Percentiles rank a stretch among this genome's conserved stretches.
phyloP scores from a whole-genome alignment of 2,329 filamentous ascomycete genomes.

The Colletotrichum sp. region DNA sequence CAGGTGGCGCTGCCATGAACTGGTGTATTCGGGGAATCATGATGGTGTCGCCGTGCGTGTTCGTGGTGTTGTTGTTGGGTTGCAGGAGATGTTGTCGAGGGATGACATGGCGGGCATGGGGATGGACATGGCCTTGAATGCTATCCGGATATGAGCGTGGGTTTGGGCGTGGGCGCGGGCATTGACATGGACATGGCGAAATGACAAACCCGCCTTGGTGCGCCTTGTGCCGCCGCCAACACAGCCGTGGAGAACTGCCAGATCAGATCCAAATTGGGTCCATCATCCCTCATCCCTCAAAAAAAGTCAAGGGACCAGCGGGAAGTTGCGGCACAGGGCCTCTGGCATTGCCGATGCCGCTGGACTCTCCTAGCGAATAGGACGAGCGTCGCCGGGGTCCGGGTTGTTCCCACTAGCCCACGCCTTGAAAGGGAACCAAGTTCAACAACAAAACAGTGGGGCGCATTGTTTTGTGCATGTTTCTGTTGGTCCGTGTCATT shows the following conservation, averaged over 20 bases:
- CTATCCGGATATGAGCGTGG: background rate
- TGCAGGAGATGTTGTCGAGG: background rate
- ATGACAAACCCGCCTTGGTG: background rate
- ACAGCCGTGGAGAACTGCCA: background rate
- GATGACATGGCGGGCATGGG: background rate
- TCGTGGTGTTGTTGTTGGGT: background rate
- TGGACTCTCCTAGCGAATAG: background rate
- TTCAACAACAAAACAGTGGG: background rate
- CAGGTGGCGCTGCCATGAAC: constrained; percentile 24
- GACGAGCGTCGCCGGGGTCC: background rate
- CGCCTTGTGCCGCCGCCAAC: background rate
- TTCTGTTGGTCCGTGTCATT: background rate
- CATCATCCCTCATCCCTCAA: background rate
- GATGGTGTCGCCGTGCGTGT: background rate
- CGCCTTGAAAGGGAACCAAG: background rate
- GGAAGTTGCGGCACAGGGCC: constrained; percentile 2
- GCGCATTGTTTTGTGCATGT: background rate
- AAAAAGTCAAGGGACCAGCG: background rate
- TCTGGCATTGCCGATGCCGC: constrained; percentile 5
- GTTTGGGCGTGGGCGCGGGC: background rate
- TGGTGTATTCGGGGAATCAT: constrained; percentile 5
- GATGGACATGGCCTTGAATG: background rate
- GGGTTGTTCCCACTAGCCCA: background rate
- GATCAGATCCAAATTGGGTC: background rate
- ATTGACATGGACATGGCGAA: background rate